A percentile compares a stretch with the other conserved stretches of the same genome.
Conservation (phyloP, 176 grass and related monocot species). For the Hyparrhenia diplandra region DNA sequence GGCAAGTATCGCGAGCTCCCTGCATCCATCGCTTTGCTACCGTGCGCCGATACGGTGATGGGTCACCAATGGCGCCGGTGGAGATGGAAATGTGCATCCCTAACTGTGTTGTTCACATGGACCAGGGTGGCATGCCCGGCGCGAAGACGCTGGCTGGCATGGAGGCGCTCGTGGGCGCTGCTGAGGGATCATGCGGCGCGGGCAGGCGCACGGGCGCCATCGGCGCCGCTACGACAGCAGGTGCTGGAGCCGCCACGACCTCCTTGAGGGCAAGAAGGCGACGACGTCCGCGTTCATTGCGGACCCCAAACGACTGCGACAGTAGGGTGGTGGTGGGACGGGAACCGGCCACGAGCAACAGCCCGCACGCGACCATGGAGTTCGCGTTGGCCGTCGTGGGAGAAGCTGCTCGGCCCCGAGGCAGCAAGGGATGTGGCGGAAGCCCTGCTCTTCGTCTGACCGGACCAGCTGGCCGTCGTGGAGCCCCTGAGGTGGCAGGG, state of each 20-base stretch:
- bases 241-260: slow-evolving; percentile 48
- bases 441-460: no score
- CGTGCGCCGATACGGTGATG: background rate
- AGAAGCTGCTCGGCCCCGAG: slow-evolving; percentile 44
- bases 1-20: background rate
- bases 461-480: no score
- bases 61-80: no score
- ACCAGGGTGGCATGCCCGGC: slow-evolving; percentile 48
- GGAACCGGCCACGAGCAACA: slow-evolving; percentile 55
- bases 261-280: slow-evolving; percentile 51
- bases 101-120: background rate
- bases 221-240: slow-evolving; percentile 47
- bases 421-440: slow-evolving; percentile 40
- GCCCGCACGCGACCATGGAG: slow-evolving; percentile 66
- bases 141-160: slow-evolving; percentile 35
- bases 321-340: slow-evolving; percentile 55
- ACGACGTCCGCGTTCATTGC: slow-evolving; percentile 26
- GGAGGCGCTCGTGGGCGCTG: slow-evolving; percentile 29
- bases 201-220: slow-evolving; percentile 58
- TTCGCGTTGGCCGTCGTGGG: slow-evolving; percentile 42
- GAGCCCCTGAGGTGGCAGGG: no score
- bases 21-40: no score
- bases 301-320: slow-evolving; percentile 23
- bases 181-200: slow-evolving; percentile 49
- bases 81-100: no score